Base-by-base conservation (phyloP, 2,329 filamentous ascomycete genomes). In the Lasiodiplodia sp. region DNA sequence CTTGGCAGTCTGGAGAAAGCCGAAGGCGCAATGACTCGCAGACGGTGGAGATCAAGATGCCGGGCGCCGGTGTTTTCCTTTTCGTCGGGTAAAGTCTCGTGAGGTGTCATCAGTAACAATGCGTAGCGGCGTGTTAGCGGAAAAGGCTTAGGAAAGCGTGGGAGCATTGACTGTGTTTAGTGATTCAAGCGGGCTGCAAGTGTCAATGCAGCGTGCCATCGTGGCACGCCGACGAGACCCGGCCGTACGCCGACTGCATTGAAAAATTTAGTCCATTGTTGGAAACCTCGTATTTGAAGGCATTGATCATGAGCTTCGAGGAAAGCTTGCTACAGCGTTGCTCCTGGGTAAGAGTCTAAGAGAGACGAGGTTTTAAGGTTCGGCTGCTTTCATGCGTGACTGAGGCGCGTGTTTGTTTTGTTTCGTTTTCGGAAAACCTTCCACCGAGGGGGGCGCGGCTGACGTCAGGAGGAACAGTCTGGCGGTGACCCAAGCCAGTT, bases 381-480 rank as follows among this genome's bases (percentile, higher is more conserved):
- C 10, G 40, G 37, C 28, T 4, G 28, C 28, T 28, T 44, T 34
- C 31, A 10, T 34, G 31, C 31, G 3, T 14, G 18, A 14, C 40
- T 5, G 31, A 16, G 16, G 40, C 40, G 40, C 40, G 44, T 47
- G 44, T 47, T 21, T 47, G 40, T 47, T 11, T 21, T 47, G 44
- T 47, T 21, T 47, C 44, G n/a, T n/a, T 21, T 47, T 64, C 60
- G 60, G 60, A 52, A 64, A 64, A 64, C 60, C 60, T 64, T 64
- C 60, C 47, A 52, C 44, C 60, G 60, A 51, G 44, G 16, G 10
- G 18, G 44, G 16, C 44, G 44, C 37, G 60, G 60, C 18, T 64
- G 44, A 64, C 60, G 60, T 64, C 60, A 64, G 47, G 5, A 37
- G n/a, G 11, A n/a, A 3, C n/a, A 28, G n/a, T 60, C 21, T 47